These are phyloP conservation scores for Aspergillus incahuasiensis DNA, from an alignment of 495 filamentous ascomycete genomes.

Conservation along the genomic window DNA sequence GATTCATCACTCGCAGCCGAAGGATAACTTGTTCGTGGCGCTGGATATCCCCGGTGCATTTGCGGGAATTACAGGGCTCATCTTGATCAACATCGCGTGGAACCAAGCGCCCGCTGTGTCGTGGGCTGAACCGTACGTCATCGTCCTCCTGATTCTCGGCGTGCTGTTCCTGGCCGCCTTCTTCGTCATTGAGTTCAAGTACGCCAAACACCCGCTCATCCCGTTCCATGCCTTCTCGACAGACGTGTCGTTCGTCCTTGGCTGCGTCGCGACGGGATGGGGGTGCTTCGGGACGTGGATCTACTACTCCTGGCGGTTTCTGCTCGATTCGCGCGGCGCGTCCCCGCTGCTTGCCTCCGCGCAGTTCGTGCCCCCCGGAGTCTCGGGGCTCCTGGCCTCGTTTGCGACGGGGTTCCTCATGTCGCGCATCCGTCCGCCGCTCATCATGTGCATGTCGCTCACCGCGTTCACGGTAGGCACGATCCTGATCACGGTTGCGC, in stretches of 20 bases:
- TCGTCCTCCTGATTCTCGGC: slow-evolving; percentile 43
- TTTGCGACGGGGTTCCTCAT: slow-evolving; percentile 42
- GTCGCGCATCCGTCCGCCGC: slow-evolving; percentile 27
- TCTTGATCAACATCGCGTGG: slow-evolving; percentile 52
- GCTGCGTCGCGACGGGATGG: slow-evolving; percentile 46
- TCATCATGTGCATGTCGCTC: slow-evolving; percentile 50
- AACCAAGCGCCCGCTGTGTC: slow-evolving; percentile 46
- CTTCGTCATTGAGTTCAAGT: slow-evolving; percentile 36
- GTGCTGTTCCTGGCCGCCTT: slow-evolving; percentile 34
- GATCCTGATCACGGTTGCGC: slow-evolving; percentile 30
- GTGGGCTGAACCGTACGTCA: slow-evolving; percentile 44
- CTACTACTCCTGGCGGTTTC: slow-evolving; percentile 43
- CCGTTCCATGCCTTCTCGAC: slow-evolving; percentile 36
- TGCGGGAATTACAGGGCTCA: slow-evolving; percentile 52
- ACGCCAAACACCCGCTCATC: slow-evolving; percentile 38
- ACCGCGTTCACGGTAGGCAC: slow-evolving; percentile 37
- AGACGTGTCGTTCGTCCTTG: slow-evolving; percentile 41
- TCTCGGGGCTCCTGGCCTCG: slow-evolving; percentile 38
- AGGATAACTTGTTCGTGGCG: slow-evolving; percentile 12
- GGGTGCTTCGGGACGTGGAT: slow-evolving; percentile 45
- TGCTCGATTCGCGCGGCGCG: slow-evolving; percentile 27
- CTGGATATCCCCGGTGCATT: slow-evolving; percentile 47
- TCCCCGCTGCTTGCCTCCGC: slow-evolving; percentile 37
- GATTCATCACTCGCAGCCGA: slow-evolving; percentile 23
- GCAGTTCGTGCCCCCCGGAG: slow-evolving; percentile 31